Conservation (phyloP, 495 filamentous ascomycete genomes). For the Penicillium soppii region DNA sequence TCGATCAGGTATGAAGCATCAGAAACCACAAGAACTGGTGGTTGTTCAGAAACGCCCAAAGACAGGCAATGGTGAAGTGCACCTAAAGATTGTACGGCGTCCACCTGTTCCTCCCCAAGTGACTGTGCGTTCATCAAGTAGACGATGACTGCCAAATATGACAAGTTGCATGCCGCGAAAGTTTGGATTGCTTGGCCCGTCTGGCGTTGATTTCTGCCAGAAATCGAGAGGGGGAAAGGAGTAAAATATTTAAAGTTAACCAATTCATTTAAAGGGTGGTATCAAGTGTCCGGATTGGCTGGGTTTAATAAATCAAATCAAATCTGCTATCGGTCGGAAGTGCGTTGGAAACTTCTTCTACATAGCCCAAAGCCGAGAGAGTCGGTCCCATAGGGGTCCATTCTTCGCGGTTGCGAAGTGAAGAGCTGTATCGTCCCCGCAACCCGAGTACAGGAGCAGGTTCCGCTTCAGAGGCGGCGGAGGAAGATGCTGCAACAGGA, state of each 20-base stretch:
- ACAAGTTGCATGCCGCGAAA: background rate
- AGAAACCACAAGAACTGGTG: background rate
- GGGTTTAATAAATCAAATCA: no score
- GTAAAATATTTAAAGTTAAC: no score
- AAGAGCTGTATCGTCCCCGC: slow-evolving; percentile 8
- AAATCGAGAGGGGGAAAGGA: no score
- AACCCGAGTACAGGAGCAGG: background rate
- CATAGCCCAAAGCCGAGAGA: background rate
- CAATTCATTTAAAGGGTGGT: no score
- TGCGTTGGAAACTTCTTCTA: background rate
- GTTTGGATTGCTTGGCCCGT: background rate
- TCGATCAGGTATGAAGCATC: background rate
- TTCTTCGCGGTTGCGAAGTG: background rate
- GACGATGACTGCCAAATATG: background rate
- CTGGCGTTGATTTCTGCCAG: background rate
- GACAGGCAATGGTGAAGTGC: background rate
- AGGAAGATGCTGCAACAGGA: no score
- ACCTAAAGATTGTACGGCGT: background rate
- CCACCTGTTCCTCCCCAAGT: background rate
- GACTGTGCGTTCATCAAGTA: background rate
- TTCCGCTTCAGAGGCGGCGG: no score
- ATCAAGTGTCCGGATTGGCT: no score
- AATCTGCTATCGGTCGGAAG: no score
- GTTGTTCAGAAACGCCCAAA: background rate
- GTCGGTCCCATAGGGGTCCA: background rate